Conservation (phyloP, 2,329 filamentous ascomycete genomes). For the Xylariales sp. region DNA sequence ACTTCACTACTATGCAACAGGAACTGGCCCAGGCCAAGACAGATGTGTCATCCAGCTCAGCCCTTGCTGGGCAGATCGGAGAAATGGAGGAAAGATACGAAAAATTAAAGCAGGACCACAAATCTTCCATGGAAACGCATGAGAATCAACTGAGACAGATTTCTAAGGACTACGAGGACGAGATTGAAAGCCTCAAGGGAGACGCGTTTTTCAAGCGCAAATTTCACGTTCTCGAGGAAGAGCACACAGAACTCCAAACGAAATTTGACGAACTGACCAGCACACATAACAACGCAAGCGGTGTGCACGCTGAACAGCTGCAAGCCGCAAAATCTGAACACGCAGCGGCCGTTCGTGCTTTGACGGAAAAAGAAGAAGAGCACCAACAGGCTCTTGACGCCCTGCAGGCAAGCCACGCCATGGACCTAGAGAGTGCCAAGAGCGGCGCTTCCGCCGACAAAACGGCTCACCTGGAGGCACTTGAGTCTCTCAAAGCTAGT, state of each 20-base stretch:
- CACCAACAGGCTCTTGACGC: conserved; percentile 67
- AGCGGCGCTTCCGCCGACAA: conserved; percentile 62
- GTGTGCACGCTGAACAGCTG: conserved; percentile 49
- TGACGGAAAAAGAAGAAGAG: conserved; percentile 64
- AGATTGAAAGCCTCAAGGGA: conserved; percentile 72
- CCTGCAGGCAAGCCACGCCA: conserved; percentile 66
- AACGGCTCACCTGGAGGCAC: conserved; percentile 60
- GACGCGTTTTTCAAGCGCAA: conserved; percentile 74
- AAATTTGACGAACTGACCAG: conserved; percentile 46
- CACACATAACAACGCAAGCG: conserved; percentile 40
- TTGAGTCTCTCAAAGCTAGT: conserved; percentile 65
- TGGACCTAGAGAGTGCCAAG: conserved; percentile 69
- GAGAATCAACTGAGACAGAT: conserved; percentile 68
- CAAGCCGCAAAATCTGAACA: conserved; percentile 40
- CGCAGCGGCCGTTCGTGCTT: conserved; percentile 56
- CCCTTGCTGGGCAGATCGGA: conserved; percentile 44
- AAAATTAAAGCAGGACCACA: conserved; percentile 62
- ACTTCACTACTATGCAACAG: conserved; percentile 60
- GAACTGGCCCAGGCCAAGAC: conserved; percentile 61
- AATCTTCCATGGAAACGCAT: conserved; percentile 60
- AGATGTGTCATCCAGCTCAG: conserved; percentile 52
- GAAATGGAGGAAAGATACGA: conserved; percentile 52
- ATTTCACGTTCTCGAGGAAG: conserved; percentile 68
- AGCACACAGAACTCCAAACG: conserved; percentile 61
- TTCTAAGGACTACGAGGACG: conserved; percentile 71